Evolutionary conservation across 2,329 filamentous ascomycete species (phyloP).

Genomic region (Trichoderma sp.): DNA sequence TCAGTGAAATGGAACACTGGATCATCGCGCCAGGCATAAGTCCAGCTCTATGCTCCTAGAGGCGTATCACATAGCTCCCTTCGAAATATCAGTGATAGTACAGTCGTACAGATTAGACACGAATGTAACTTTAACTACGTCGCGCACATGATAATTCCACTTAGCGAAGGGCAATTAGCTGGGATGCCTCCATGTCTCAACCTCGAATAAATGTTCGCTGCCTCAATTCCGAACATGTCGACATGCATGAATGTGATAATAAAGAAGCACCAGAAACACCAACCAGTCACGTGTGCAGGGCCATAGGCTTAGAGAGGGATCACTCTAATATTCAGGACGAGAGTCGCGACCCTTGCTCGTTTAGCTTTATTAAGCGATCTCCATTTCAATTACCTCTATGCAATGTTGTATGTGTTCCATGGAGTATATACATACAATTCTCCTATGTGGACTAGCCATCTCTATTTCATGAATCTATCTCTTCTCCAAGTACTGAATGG

Average conservation of each 20-base stretch:
- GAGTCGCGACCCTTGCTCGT: background rate
- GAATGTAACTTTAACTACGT: background rate
- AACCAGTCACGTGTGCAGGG: background rate
- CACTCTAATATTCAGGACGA: background rate
- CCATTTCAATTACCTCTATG: background rate
- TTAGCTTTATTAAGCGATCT: background rate
- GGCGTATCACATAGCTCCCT: background rate
- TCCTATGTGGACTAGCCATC: background rate
- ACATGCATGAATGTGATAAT: background rate
- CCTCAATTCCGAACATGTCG: background rate
- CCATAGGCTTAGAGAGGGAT: background rate
- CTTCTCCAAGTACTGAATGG: background rate
- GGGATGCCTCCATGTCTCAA: background rate
- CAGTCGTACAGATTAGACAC: background rate
- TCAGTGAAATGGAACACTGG: background rate
- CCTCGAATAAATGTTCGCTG: background rate
- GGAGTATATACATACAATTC: background rate
- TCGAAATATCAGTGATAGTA: background rate
- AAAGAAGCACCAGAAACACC: background rate
- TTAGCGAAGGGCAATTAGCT: background rate
- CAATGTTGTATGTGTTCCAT: background rate
- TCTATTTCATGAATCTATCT: background rate
- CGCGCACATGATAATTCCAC: background rate
- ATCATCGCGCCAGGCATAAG: background rate
- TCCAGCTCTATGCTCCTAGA: background rate